phyloP scores from a whole-genome alignment of 257 asterid species.

The Henckelia pumila region DNA sequence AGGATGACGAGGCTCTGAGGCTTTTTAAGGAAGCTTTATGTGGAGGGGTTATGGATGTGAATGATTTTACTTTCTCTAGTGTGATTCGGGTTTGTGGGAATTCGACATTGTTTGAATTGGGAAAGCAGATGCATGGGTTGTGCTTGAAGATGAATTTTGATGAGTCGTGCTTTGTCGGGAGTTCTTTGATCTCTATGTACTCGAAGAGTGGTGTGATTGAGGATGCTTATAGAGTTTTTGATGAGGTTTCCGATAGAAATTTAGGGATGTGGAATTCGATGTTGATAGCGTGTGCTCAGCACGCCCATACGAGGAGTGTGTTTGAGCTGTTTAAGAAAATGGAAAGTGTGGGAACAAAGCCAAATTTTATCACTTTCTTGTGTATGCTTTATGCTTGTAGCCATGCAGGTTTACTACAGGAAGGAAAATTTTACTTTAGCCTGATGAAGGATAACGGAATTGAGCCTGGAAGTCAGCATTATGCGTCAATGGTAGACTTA shows the following conservation, averaged over 20 bases:
- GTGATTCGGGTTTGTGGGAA: conserved; percentile 84
- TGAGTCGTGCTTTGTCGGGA: conserved; percentile 61
- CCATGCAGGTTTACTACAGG: conserved; percentile 65
- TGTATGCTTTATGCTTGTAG: conserved; percentile 73
- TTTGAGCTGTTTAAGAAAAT: conserved; percentile 59
- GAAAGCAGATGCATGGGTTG: conserved; percentile 72
- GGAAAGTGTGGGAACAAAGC: conserved; percentile 44
- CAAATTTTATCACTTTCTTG: conserved; percentile 74
- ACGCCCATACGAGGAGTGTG: conserved; percentile 50
- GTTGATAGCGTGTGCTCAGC: conserved; percentile 81
- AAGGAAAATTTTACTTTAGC: conserved; percentile 59
- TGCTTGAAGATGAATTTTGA: conserved; percentile 62
- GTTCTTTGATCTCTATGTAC: conserved; percentile 71
- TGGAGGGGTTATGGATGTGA: conserved; percentile 45
- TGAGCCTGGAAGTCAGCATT: conserved; percentile 77
- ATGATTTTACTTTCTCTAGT: conserved; percentile 78
- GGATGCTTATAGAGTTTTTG: conserved; percentile 61
- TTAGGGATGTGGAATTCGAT: conserved; percentile 80
- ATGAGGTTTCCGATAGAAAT: conserved; percentile 51
- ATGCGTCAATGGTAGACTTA: conserved; percentile 84
- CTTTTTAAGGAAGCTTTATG: conserved; percentile 65
- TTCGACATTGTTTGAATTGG: conserved; percentile 65
- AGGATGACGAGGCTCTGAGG: conserved; percentile 63
- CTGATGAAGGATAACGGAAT: conserved; percentile 60
- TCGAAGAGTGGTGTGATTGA: conserved; percentile 77